Conservation (phyloP, 169 alveolate species). For the Plasmodium knowlesi region DNA sequence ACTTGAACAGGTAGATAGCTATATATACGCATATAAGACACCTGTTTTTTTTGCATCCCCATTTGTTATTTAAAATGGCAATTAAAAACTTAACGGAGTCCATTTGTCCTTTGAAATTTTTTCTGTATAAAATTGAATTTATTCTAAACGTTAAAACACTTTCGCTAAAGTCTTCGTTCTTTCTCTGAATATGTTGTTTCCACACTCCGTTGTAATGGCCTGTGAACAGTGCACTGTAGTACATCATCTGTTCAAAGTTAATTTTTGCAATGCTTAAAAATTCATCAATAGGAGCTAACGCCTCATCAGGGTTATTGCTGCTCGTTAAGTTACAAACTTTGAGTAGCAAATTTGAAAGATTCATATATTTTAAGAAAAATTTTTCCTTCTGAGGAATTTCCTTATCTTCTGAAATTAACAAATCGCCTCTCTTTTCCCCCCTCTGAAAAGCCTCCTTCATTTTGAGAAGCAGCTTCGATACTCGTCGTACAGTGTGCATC, state of each 20-base stretch:
- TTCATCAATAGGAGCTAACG: neutral
- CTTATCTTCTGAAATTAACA: neutral
- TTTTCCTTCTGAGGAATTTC: neutral
- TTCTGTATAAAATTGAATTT: slow-evolving; percentile 3
- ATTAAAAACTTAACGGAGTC: slow-evolving; percentile 1
- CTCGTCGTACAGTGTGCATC: neutral
- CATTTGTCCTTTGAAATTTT: neutral
- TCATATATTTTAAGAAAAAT: slow-evolving; percentile 22
- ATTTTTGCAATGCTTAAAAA: neutral
- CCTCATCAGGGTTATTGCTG: neutral
- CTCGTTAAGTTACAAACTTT: neutral
- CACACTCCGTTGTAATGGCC: neutral
- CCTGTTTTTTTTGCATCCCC: neutral
- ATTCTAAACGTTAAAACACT: slow-evolving; percentile 19
- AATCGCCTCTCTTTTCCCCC: neutral
- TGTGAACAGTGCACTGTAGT: slow-evolving; percentile 11
- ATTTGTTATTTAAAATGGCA: neutral
- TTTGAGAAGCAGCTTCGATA: neutral
- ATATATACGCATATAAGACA: slow-evolving; percentile 60
- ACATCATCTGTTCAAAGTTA: slow-evolving; percentile 38
- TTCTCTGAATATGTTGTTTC: slow-evolving; percentile 4
- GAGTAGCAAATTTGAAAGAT: neutral
- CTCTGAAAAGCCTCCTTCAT: neutral
- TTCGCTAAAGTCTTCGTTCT: neutral
- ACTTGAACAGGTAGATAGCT: slow-evolving; percentile 18